A percentile compares a stretch with the other conserved stretches of the same genome.
Evolutionary conservation across 2,329 filamentous ascomycete genomes (phyloP).

Genomic region (Ascochyta clinopodiicola): DNA sequence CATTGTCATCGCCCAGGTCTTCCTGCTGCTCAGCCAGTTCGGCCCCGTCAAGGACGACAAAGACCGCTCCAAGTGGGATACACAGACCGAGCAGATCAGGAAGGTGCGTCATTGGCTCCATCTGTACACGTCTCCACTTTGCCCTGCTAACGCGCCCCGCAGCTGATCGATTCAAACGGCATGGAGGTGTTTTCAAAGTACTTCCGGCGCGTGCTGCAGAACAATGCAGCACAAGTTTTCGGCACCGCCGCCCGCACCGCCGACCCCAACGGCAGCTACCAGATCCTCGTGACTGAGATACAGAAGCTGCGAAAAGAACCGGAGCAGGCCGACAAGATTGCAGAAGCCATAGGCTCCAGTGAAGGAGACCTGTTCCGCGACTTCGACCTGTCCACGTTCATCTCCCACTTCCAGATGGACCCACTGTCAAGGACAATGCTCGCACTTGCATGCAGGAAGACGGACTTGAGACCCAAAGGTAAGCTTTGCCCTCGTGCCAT

Average conservation of each 20-base stretch:
- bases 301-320: conserved; percentile 81
- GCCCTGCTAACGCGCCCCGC: conserved; percentile 27
- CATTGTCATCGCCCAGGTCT: conserved; percentile 94
- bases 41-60: conserved; percentile 89
- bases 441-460: conserved; percentile 83
- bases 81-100: conserved; percentile 87
- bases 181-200: conserved; percentile 99
- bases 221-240: conserved; percentile 92
- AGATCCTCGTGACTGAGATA: conserved; percentile 82
- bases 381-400: conserved; percentile 93
- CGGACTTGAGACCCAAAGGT: conserved; percentile 92
- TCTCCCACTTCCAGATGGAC: conserved; percentile 95
- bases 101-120: conserved; percentile 67
- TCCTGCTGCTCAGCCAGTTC: conserved; percentile 78
- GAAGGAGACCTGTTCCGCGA: conserved; percentile 95
- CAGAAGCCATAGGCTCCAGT: conserved; percentile 87
- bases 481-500: conserved; percentile 29
- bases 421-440: conserved; percentile 85
- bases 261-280: conserved; percentile 81
- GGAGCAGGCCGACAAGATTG: conserved; percentile 87
- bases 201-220: conserved; percentile 88
- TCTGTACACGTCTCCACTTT: conserved; percentile 8
- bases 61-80: conserved; percentile 88
- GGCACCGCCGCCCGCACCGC: conserved; percentile 75
- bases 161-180: conserved; percentile 96